Conservation (phyloP, 768 basidiomycete genomes). For the Paxillus involutus region DNA sequence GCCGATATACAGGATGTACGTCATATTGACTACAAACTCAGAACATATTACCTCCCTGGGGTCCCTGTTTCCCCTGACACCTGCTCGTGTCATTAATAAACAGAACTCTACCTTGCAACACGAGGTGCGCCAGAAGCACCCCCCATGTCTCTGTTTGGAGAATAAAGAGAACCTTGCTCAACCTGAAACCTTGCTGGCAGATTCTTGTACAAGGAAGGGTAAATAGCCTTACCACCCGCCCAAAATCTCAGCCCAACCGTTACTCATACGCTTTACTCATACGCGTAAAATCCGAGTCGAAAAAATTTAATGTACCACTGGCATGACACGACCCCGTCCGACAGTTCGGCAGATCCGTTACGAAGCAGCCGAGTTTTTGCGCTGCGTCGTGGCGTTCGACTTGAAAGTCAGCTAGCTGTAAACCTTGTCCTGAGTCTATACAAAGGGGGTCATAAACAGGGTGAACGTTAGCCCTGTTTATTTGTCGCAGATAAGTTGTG, state of each 20-base stretch:
- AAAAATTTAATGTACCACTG: too few species aligned
- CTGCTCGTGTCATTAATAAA: not conserved
- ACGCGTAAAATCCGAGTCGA: too few species aligned
- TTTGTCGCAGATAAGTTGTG: not conserved
- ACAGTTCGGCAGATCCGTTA: too few species aligned
- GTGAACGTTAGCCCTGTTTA: not conserved
- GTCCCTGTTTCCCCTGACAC: too few species aligned
- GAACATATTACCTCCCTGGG: too few species aligned
- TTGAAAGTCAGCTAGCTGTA: not conserved
- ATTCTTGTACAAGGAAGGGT: not conserved
- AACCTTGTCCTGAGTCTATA: not conserved
- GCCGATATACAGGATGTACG: not conserved
- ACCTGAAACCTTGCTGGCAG: not conserved
- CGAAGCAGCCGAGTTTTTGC: not conserved
- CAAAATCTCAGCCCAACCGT: too few species aligned
- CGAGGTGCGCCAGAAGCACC: constrained; percentile 31
- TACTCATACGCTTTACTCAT: too few species aligned
- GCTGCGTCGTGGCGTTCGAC: not conserved
- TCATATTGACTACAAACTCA: not conserved
- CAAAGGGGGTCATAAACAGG: too few species aligned
- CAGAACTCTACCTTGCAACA: constrained; percentile 13
- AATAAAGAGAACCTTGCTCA: constrained; percentile 11
- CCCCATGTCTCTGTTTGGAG: constrained; percentile 20
- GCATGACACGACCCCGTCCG: too few species aligned
- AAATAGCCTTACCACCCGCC: not conserved